Conservation (phyloP, 331 rosid genomes). For the Spiraea crenata region DNA sequence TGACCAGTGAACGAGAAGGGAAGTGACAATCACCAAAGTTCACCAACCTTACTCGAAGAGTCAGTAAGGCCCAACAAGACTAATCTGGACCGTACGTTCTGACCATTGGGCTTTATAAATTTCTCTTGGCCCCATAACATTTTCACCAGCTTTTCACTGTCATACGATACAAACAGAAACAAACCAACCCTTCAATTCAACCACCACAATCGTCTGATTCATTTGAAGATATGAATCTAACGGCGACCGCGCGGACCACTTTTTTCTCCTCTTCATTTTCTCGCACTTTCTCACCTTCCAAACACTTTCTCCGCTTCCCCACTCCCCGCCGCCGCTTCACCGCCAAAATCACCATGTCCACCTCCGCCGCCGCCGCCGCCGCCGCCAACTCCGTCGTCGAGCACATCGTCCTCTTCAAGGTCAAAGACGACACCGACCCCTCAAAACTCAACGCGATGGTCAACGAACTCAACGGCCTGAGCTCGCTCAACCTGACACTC, state of each 20-base stretch:
- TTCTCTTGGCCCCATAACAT: neutral
- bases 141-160: no score
- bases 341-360: slow-evolving; percentile 30
- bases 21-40: no score
- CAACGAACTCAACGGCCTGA: slow-evolving; percentile 46
- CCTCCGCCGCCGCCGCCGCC: slow-evolving; percentile 8
- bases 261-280: slow-evolving; percentile 28
- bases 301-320: slow-evolving; percentile 23
- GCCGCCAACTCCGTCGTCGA: slow-evolving; percentile 56
- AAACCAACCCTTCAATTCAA: neutral
- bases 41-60: no score
- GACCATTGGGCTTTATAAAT: no score
- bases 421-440: slow-evolving; percentile 58
- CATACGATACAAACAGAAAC: neutral
- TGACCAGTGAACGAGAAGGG: no score
- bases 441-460: slow-evolving; percentile 61
- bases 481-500: slow-evolving; percentile 56
- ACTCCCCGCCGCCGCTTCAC: slow-evolving; percentile 21
- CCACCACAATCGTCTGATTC: neutral
- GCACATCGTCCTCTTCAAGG: slow-evolving; percentile 84
- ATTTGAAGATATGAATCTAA: slow-evolving; percentile 14
- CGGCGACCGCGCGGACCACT: slow-evolving; percentile 10
- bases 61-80: no score
- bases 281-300: slow-evolving; percentile 31
- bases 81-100: no score